Evolutionary conservation across 768 basidiomycete species (phyloP).

Genomic region (Amanita brunnescens): DNA sequence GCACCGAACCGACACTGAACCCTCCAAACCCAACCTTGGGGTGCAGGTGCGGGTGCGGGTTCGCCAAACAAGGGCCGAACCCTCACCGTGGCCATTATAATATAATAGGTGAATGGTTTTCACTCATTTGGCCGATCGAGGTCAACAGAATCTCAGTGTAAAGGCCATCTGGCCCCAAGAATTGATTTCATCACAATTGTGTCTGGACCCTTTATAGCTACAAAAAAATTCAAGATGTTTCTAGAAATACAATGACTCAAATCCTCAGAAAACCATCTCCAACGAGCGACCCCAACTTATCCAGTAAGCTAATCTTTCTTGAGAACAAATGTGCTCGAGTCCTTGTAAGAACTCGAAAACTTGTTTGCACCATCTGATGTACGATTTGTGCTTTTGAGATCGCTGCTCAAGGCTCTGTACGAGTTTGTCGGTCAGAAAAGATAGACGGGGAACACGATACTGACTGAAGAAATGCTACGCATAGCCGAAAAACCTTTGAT

Average conservation of each 20-base stretch:
- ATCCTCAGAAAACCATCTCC: neutral
- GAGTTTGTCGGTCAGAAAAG: neutral
- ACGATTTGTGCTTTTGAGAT: slow-evolving; percentile 14
- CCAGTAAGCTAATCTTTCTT: slow-evolving; percentile 23
- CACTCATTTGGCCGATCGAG: neutral
- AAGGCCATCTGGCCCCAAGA: neutral
- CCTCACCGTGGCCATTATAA: no score
- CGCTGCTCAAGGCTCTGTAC: slow-evolving; percentile 1
- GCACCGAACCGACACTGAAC: no score
- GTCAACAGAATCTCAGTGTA: neutral
- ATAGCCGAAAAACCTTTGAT: slow-evolving; percentile 43
- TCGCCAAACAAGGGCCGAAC: no score
- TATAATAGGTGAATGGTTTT: no score
- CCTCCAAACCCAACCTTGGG: no score
- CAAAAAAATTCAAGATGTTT: neutral
- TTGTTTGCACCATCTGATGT: slow-evolving; percentile 25
- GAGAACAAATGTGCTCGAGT: slow-evolving; percentile 22
- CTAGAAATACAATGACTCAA: neutral
- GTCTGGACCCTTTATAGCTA: neutral
- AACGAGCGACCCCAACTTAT: slow-evolving; percentile 20
- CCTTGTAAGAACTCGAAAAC: slow-evolving; percentile 21
- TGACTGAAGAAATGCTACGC: slow-evolving; percentile 37
- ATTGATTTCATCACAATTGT: no score
- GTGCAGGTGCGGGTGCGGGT: no score
- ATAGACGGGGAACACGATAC: slow-evolving; percentile 4